Percentiles rank a stretch among this genome's conserved stretches.
Conservation (phyloP, 2,329 filamentous ascomycete genomes). For the Aspergillus flavus region DNA sequence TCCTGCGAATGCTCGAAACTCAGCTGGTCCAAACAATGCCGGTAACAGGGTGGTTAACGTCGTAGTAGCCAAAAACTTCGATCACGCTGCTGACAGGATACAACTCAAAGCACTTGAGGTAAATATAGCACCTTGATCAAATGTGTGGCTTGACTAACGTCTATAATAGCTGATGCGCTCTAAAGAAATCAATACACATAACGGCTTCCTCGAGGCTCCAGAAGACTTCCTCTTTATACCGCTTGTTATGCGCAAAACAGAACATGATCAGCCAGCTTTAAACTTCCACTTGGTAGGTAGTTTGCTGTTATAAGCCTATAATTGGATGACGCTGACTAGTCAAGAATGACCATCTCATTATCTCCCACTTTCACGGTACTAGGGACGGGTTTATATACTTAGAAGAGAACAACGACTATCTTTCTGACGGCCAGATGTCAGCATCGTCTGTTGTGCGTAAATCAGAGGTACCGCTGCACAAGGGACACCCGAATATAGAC, state of each 20-base stretch:
- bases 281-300: conserved; percentile 46
- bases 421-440: conserved; percentile 38
- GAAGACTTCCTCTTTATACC: conserved; percentile 79
- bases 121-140: conserved; percentile 5
- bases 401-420: conserved; percentile 59
- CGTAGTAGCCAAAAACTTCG: conserved; percentile 78
- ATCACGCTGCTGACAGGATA: conserved; percentile 70
- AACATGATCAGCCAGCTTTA: conserved; percentile 34
- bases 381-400: conserved; percentile 74
- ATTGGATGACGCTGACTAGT: neutral
- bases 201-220: conserved; percentile 72
- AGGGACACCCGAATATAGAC: conserved; percentile 25
- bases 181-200: conserved; percentile 74
- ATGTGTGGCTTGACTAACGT: conserved; percentile 16
- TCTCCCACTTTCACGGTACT: conserved; percentile 81
- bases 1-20: conserved; percentile 33
- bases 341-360: conserved; percentile 78
- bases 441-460: conserved; percentile 42
- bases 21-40: conserved; percentile 35
- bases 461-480: conserved; percentile 20
- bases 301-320: neutral
- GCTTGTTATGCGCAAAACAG: conserved; percentile 55
- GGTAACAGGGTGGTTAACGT: conserved; percentile 73
- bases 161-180: conserved; percentile 72
- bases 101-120: conserved; percentile 77